Percentiles rank a stretch among this genome's conserved stretches.
phyloP scores from a whole-genome alignment of 2,329 filamentous ascomycete genomes.

The Tolypocladium tundrense region DNA sequence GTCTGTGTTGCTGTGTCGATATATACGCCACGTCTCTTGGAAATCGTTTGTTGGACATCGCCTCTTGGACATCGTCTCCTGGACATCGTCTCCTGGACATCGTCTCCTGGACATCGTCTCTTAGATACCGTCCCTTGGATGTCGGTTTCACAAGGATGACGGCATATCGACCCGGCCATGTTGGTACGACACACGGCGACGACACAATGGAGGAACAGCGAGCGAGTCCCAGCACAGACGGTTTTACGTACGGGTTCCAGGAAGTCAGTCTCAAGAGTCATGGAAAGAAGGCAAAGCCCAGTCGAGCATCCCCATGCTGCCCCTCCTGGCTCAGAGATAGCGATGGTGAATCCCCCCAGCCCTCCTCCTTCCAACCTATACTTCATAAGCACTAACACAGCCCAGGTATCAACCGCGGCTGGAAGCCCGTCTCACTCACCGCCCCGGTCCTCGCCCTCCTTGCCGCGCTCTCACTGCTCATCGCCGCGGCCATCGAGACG shows the following conservation, averaged over 20 bases:
- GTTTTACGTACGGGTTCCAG: background rate
- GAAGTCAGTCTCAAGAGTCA: background rate
- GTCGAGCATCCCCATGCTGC: background rate
- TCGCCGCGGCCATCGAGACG: conserved; percentile 30
- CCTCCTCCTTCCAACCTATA: background rate
- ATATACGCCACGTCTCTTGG: background rate
- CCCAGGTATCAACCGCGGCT: background rate
- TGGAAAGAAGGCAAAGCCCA: background rate
- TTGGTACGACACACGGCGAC: background rate
- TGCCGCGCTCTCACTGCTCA: conserved; percentile 20
- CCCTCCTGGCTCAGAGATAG: background rate
- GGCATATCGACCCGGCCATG: background rate
- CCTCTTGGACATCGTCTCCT: too few relatives aligned
- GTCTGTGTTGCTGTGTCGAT: background rate
- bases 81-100: too few relatives aligned
- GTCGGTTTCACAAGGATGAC: background rate
- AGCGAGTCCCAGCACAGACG: background rate
- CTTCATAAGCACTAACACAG: background rate
- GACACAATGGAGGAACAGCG: background rate
- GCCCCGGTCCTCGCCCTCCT: conserved; percentile 25
- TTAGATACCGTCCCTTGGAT: background rate
- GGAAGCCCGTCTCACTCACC: conserved; percentile 1
- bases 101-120: background rate
- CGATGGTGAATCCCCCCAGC: background rate
- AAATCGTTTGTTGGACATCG: background rate